Conservation (phyloP, 2,329 filamentous ascomycete genomes). For the Hymenoscyphus fraxineus region DNA sequence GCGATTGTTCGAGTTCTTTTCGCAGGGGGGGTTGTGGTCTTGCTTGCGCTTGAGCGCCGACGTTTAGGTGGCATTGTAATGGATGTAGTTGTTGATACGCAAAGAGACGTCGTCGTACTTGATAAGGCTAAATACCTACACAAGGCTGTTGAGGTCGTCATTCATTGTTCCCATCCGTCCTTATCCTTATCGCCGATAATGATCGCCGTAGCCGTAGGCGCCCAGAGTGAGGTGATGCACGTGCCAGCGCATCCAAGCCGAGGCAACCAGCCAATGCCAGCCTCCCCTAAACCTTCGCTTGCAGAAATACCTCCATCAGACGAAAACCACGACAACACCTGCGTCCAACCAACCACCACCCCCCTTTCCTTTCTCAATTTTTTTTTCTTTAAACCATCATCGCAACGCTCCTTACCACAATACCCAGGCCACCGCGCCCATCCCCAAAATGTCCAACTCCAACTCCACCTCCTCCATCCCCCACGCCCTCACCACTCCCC, state of each 20-base stretch:
- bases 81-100: no score
- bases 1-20: constrained; percentile 24
- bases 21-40: constrained; percentile 7
- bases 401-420: neutral
- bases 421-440: constrained; percentile 5
- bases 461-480: constrained; percentile 31
- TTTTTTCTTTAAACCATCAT: neutral
- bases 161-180: no score
- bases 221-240: neutral
- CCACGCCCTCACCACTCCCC: constrained; percentile 49
- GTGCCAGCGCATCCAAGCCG: neutral
- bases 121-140: neutral
- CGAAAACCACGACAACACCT: constrained; percentile 3
- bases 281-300: constrained; percentile 6
- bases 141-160: neutral
- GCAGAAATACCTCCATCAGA: neutral
- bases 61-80: constrained; percentile 23
- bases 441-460: constrained; percentile 12
- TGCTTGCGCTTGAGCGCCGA: constrained; percentile 22
- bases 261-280: neutral
- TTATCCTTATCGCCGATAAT: constrained; percentile 6
- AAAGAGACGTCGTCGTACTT: neutral
- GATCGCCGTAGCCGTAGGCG: neutral
- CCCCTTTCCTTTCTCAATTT: neutral
- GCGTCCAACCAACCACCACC: neutral